phyloP scores from a whole-genome alignment of 225 moss, liverwort and hornwort genomes.

The Climacium dendroides region DNA sequence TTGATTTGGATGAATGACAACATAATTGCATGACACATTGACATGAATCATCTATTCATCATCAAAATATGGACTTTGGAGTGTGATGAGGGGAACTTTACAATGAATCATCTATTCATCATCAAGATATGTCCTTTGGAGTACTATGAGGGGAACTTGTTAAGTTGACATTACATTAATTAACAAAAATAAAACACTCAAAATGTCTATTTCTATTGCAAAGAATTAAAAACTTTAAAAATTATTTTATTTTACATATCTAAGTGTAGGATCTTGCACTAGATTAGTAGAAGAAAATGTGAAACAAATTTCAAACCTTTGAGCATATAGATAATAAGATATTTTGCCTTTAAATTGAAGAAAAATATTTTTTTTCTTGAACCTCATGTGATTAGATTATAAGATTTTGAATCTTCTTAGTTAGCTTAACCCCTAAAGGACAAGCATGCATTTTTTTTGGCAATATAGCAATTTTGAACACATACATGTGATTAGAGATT shows the following conservation, averaged over 20 bases:
- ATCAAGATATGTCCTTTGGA: neutral
- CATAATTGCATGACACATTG: neutral
- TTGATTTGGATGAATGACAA: neutral
- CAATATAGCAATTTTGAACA: too few species aligned
- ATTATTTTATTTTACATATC: neutral
- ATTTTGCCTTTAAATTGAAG: neutral
- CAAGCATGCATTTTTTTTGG: too few species aligned
- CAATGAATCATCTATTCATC: neutral
- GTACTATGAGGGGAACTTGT: rapidly evolving
- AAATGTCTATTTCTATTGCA: neutral
- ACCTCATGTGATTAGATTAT: rapidly evolving
- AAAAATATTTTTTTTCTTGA: neutral
- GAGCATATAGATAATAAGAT: neutral
- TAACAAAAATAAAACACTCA: neutral
- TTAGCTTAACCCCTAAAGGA: too few species aligned
- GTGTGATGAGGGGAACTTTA: rapidly evolving
- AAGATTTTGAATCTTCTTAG: too few species aligned
- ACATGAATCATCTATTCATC: neutral
- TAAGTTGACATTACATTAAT: too few species aligned
- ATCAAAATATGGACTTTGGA: neutral
- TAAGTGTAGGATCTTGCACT: neutral
- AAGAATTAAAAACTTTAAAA: neutral
- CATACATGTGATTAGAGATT: too few species aligned
- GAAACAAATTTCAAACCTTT: neutral
- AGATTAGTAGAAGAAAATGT: neutral